Evolutionary conservation across 139 green algal species (phyloP).

Genomic region (Desmodesmus armatus): DNA sequence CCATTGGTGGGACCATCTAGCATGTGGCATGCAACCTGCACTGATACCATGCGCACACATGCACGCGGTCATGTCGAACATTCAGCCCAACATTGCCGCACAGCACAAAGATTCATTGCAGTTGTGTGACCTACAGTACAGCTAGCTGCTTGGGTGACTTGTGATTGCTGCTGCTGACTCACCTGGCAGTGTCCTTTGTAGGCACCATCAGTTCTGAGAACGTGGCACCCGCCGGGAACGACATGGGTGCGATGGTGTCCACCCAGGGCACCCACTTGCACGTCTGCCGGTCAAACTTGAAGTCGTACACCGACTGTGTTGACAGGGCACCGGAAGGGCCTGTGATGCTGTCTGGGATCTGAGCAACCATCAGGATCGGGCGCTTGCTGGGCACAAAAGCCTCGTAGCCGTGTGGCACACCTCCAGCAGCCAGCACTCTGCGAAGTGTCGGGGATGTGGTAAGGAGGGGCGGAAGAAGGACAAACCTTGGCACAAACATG

Average conservation of each 20-base stretch:
- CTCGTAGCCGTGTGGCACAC: constrained; percentile 30
- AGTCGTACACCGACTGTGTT: constrained; percentile 68
- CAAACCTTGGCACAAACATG: too few species aligned
- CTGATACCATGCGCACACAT: neutral
- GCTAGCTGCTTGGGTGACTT: neutral
- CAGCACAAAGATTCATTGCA: neutral
- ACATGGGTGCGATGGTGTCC: constrained; percentile 54
- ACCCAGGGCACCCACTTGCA: constrained; percentile 67
- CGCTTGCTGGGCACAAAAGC: constrained; percentile 34
- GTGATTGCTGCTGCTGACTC: too few species aligned
- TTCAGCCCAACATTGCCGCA: too few species aligned
- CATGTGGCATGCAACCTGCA: too few species aligned
- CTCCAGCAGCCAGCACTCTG: constrained; percentile 39
- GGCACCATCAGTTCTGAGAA: constrained; percentile 83
- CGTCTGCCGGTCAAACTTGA: constrained; percentile 54
- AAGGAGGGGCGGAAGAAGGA: too few species aligned
- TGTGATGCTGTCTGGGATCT: constrained; percentile 29
- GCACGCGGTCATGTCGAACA: too few species aligned
- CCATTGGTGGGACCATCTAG: too few species aligned
- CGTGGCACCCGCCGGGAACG: constrained; percentile 60
- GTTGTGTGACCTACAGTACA: neutral
- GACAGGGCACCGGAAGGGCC: neutral
- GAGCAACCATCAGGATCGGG: constrained; percentile 8
- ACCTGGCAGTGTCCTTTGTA: constrained; percentile 70
- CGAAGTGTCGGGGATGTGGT: too few species aligned